Evolutionary conservation across 2,329 filamentous ascomycete genomes (phyloP).

Genomic region (Fusarium oxysporum): DNA sequence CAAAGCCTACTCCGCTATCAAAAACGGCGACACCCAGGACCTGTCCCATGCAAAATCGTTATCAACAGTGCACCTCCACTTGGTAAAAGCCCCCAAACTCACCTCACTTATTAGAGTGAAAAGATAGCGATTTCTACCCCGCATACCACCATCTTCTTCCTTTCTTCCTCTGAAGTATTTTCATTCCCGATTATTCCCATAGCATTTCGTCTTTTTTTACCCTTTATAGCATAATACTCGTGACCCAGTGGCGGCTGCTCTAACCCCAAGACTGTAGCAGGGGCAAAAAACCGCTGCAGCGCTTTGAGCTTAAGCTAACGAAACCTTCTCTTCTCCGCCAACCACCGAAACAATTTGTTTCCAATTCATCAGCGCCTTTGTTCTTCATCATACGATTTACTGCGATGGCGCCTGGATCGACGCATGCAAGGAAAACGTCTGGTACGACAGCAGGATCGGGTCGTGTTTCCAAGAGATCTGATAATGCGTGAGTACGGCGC

Average conservation of each 20-base stretch:
- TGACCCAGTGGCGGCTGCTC: conserved; percentile 14
- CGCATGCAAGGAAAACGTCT: conserved; percentile 33
- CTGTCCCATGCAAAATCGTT: neutral
- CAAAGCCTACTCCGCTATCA: neutral
- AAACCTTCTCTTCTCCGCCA: neutral
- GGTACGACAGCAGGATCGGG: conserved; percentile 18
- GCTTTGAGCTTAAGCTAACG: conserved; percentile 8
- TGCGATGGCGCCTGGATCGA: conserved; percentile 36
- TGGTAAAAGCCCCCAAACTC: neutral
- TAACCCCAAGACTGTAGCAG: neutral
- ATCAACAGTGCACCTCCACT: conserved; percentile 6
- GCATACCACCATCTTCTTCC: neutral
- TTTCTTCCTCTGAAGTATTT: too few species aligned
- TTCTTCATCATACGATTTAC: neutral
- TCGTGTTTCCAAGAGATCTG: conserved; percentile 43
- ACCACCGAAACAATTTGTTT: neutral
- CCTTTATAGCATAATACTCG: neutral
- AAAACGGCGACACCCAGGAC: neutral
- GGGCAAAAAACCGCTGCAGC: neutral
- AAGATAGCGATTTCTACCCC: neutral
- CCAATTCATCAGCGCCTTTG: neutral
- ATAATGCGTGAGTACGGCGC: conserved; percentile 39
- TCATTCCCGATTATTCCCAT: neutral
- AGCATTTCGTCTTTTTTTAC: neutral
- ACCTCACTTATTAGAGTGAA: neutral